These are phyloP conservation scores for Brachypodium distachyon DNA, from an alignment of 202 grass and related monocot species.

Conservation along the genomic window DNA sequence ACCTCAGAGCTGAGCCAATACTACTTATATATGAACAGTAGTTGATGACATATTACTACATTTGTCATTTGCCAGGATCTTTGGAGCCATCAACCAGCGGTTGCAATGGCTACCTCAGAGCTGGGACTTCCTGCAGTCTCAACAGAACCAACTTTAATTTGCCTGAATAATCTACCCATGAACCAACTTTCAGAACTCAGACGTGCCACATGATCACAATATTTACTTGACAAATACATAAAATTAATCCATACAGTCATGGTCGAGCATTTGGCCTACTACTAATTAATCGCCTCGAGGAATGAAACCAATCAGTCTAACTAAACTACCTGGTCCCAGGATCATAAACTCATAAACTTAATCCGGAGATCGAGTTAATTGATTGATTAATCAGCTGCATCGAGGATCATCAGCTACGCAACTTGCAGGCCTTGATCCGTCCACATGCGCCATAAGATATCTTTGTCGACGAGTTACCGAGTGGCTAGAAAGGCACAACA, in stretches of 20 bases:
- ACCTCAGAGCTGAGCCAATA: no score
- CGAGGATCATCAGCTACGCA: not conserved
- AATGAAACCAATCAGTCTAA: not conserved
- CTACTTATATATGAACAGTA: not conserved
- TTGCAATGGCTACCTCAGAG: not conserved
- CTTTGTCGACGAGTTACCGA: slow-evolving; percentile 39
- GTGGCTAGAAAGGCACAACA: slow-evolving; percentile 20
- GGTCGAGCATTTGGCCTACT: not conserved
- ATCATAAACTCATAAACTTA: not conserved
- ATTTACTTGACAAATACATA: not conserved
- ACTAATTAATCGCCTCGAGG: not conserved
- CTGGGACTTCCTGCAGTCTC: not conserved
- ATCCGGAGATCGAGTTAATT: not conserved
- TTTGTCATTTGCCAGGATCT: not conserved
- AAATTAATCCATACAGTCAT: not conserved
- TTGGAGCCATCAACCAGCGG: not conserved
- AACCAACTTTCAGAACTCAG: not conserved
- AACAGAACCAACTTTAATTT: not conserved
- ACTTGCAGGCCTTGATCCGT: slow-evolving; percentile 19
- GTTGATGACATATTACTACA: not conserved
- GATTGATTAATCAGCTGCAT: not conserved
- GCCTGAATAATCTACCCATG: not conserved
- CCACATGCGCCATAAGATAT: slow-evolving; percentile 14
- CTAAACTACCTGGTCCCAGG: not conserved
- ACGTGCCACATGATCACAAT: not conserved